A percentile compares a stretch with the other conserved stretches of the same genome.
These are phyloP conservation scores for Dictyostelium gargantuum DNA, from an alignment of 208 protist genomes.

Conservation along the genomic window DNA sequence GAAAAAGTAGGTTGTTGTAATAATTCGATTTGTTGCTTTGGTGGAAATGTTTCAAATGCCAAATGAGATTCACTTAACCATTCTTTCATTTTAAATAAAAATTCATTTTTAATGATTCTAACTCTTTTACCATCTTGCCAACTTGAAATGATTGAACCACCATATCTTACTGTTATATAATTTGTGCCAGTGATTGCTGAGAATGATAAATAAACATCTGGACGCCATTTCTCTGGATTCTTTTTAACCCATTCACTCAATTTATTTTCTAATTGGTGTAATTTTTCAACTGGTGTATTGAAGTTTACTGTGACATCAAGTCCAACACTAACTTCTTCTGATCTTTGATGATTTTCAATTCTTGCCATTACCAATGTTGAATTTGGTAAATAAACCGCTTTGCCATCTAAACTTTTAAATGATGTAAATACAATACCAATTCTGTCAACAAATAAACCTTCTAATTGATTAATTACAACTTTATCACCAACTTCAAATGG, in stretches of 20 bases:
- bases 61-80: not conserved
- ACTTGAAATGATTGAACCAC: constrained; percentile 10
- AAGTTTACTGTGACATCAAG: constrained; percentile 19
- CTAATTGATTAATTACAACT: constrained; percentile 2
- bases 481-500: constrained; percentile 55
- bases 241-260: constrained; percentile 35
- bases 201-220: not conserved
- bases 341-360: constrained; percentile 55
- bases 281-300: constrained; percentile 46
- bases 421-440: constrained; percentile 51
- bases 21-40: constrained; percentile 15
- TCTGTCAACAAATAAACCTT: constrained; percentile 11
- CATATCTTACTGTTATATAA: constrained; percentile 3
- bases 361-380: not conserved
- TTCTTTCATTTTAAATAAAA: constrained; percentile 62
- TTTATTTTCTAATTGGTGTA: constrained; percentile 5
- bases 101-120: constrained; percentile 28
- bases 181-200: not conserved
- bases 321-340: constrained; percentile 24
- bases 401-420: constrained; percentile 39
- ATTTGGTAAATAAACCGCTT: constrained; percentile 53
- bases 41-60: not conserved
- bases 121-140: constrained; percentile 43
- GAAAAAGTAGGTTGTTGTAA: not conserved
- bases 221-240: constrained; percentile 33